These are phyloP conservation scores for Nitzschia sp. DNA, from an alignment of 108 stramenopile species.

Conservation along the genomic window DNA sequence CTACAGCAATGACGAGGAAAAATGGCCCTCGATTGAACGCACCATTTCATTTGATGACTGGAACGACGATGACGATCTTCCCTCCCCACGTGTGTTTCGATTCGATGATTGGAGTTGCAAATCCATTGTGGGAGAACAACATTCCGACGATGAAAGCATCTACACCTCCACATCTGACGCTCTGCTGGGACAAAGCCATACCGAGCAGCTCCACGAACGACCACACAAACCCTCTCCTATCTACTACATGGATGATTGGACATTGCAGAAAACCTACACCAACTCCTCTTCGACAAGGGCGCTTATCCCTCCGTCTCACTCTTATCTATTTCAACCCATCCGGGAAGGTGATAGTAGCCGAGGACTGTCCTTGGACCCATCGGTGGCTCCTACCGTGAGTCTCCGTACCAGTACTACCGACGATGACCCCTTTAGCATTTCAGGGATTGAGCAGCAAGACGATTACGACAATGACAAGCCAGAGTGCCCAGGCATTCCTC, in stretches of 20 bases:
- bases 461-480: not conserved
- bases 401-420: not conserved
- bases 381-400: not conserved
- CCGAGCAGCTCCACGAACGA: too few species aligned
- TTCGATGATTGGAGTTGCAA: conserved; percentile 8
- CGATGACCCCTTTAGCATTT: not conserved
- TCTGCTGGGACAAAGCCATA: too few species aligned
- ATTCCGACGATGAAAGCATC: not conserved
- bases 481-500: conserved; percentile 4
- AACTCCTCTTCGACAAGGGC: not conserved
- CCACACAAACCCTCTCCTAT: too few species aligned
- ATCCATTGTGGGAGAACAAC: not conserved
- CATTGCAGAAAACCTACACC: not conserved
- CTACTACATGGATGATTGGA: too few species aligned
- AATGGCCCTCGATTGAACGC: conserved; percentile 11
- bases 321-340: conserved; percentile 7
- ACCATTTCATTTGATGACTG: conserved; percentile 32
- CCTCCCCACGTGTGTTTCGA: not conserved
- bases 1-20: not conserved
- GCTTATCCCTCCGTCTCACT: not conserved
- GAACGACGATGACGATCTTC: conserved; percentile 5
- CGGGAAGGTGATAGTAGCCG: not conserved
- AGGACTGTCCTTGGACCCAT: not conserved
- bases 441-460: not conserved
- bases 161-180: not conserved